Base-by-base conservation (phyloP, 2,329 filamentous ascomycete species). In the Gaeumannomyces sp. region DNA sequence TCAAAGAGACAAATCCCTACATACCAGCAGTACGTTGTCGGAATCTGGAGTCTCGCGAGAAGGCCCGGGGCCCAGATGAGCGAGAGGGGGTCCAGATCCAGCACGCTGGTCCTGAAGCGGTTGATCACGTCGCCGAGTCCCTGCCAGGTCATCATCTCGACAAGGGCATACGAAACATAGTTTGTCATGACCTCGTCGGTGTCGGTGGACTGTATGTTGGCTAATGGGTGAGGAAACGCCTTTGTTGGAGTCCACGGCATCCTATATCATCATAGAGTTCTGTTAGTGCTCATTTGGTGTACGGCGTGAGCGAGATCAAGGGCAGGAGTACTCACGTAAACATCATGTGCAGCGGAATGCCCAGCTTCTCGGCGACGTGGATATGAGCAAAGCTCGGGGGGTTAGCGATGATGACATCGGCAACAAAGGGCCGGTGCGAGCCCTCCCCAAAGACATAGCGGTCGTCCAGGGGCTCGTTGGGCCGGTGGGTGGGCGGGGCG, bases 131-230 rank as follows among this genome's bases (percentile, higher is more conserved):
- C 90, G 2, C 91, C 91, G 0, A 94, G 80, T 0, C 92, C 93
- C 74, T 97, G 92, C 92, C 92, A 97, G 1, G 92, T 89, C 81
- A 93, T 91, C 84, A 92, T 88, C 72, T 94, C 91, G 1, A 94
- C 89, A 35, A 94, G 76, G 0, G 89, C 87, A 72, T 93, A 94
- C 3, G 85, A 89, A 72, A 93, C 90, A 71, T 90, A 92, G 74
- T 93, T 93, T 16, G 88, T 85, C 70, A 91, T 90, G 19, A 84
- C 85, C 2, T 84, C 80, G 68, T 92, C 89, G 10, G 91, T 83
- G 69, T 92, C 91, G n/a, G 83, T 86, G 66, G 83, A 83, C 71
- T 89, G 89, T 73, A 94, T 89, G 71, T 87, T 92, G 11, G 90
- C 90, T 64, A 94, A 73, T 0, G 91, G 91, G 72, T 93, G 91